Conservation (phyloP, 129 eudicot species). For the Artemisia argyi region DNA sequence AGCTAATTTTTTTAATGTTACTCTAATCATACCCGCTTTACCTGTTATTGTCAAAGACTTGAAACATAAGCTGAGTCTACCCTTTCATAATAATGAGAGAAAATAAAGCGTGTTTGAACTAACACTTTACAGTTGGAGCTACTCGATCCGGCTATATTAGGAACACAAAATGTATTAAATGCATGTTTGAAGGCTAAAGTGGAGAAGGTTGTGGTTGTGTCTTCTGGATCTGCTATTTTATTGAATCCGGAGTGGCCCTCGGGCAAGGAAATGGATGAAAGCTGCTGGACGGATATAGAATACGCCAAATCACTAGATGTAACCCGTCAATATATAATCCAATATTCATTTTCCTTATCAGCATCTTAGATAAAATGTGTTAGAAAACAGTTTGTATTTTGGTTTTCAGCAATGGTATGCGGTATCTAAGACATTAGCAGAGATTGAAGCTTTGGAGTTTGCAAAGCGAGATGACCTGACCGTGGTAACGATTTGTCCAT, state of each 20-base stretch:
- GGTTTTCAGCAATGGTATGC: constrained; percentile 42
- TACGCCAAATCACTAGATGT: constrained; percentile 30
- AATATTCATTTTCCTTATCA: background rate
- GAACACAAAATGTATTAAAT: constrained; percentile 46
- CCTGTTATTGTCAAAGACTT: too few species aligned
- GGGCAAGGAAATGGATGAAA: constrained; percentile 44
- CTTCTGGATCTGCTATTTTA: constrained; percentile 37
- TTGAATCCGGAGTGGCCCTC: constrained; percentile 39
- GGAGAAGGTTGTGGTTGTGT: constrained; percentile 39
- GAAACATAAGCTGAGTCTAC: too few species aligned
- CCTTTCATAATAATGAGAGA: too few species aligned
- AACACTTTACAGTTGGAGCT: constrained; percentile 29
- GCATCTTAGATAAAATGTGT: background rate
- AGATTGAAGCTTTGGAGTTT: constrained; percentile 36
- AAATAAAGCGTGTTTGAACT: background rate
- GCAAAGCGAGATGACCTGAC: constrained; percentile 26
- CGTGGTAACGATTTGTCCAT: constrained; percentile 48
- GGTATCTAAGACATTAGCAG: constrained; percentile 43
- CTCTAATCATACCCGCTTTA: too few species aligned
- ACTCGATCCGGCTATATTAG: constrained; percentile 42
- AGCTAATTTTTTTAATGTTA: too few species aligned
- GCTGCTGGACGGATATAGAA: constrained; percentile 42
- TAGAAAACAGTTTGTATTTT: background rate
- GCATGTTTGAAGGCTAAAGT: constrained; percentile 43
- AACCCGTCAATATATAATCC: background rate